Conservation (phyloP, 2,329 filamentous ascomycete genomes). For the Fusarium drepaniforme region DNA sequence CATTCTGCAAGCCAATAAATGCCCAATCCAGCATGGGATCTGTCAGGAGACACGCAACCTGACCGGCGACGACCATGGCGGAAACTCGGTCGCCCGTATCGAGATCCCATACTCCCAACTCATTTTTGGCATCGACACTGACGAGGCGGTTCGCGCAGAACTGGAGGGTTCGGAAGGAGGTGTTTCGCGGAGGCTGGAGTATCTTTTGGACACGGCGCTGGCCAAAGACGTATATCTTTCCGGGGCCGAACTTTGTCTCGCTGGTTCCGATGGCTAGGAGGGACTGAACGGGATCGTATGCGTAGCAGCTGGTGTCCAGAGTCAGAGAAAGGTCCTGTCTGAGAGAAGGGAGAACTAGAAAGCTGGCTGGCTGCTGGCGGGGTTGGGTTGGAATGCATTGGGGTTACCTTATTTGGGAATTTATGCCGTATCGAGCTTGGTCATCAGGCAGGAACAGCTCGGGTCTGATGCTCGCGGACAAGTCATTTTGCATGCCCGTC, state of each 20-base stretch:
- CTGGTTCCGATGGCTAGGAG: constrained; percentile 92
- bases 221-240: constrained; percentile 91
- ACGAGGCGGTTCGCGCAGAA: constrained; percentile 90
- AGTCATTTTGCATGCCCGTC: constrained; percentile 90
- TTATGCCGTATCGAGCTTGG: constrained; percentile 85
- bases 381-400: constrained; percentile 14
- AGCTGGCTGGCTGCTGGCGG: background rate
- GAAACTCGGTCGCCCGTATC: constrained; percentile 75
- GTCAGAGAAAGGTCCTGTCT: constrained; percentile 1
- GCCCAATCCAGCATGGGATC: constrained; percentile 96
- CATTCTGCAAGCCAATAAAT: constrained; percentile 84
- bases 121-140: constrained; percentile 87
- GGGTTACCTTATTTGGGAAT: constrained; percentile 74
- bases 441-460: constrained; percentile 88
- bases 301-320: constrained; percentile 70
- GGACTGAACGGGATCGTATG: constrained; percentile 94
- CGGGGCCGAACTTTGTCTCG: constrained; percentile 86
- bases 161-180: constrained; percentile 81
- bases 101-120: constrained; percentile 86
- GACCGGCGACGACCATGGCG: constrained; percentile 81
- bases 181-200: constrained; percentile 76
- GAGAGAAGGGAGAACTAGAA: constrained; percentile 21
- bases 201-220: constrained; percentile 83
- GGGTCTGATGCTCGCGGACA: constrained; percentile 83
- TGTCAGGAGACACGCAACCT: constrained; percentile 79